Evolutionary conservation across 192 early-diverging fungal species (phyloP), one percentile per base, ranked within the genome.

Genomic region (Gonapodya prolifera): DNA sequence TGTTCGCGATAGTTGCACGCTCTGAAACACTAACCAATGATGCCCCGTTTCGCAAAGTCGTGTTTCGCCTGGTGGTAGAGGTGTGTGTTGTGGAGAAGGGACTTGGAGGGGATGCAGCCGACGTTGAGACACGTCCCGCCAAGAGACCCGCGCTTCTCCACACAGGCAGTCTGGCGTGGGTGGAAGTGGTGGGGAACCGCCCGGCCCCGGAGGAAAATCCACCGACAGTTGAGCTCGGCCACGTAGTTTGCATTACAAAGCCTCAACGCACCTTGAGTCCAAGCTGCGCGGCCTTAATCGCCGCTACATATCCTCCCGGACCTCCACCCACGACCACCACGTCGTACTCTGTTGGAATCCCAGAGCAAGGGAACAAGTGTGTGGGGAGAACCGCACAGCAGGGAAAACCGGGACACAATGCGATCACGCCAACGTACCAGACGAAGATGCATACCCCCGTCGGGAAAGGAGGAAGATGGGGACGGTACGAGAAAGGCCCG

Each of bases 121-220:
- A 98, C 96, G 83, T 99, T 99, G 82, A 99, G 87, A 84, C 98
- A 99, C 34, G 98, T 99, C 70, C 98, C 98, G 71, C 98, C 98
- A 23, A 99, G 89, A 32, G 93, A 78, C 31, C 96, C 96, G 78
- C 96, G 94, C 84, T 92, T 95, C 88, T 99, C 97, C 76, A 99
- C 89, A 82, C 95, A 97, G 30, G 95, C 97, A 32, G 94, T 94
- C 94, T 96, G 89, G 71, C 16, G 71, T 73, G 71, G 29, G 16
- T 73, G 8, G 8, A 16, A 8, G 31, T 32, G 18, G 71, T 73
- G 2, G 28, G 71, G 28, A 73, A 16, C 45, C 8, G 45, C n/a
- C 45, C 45, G 45, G 45, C 13, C n/a, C 45, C 45, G 71, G 32
- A 30, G 28, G 2, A 29, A 32, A 32, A 18, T 73, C 29, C 71